Percentiles rank a stretch among this genome's conserved stretches.
Evolutionary conservation across 139 green algal genomes (phyloP).

Genomic region (Micractinium conductrix): DNA sequence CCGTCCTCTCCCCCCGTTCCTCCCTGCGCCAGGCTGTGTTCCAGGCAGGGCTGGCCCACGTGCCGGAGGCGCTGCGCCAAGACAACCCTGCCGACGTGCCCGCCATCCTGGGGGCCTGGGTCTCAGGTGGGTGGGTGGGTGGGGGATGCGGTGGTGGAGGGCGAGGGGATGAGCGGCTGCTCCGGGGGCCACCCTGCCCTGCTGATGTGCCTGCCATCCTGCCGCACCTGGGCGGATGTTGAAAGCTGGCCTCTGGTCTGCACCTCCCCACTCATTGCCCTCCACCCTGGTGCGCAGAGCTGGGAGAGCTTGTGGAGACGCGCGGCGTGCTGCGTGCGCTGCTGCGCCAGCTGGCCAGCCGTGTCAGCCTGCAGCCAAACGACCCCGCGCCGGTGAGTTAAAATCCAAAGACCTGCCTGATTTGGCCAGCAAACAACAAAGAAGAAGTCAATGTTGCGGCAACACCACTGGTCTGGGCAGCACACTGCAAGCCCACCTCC

Average conservation of each 20-base stretch:
- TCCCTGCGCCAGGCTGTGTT: conserved; percentile 42
- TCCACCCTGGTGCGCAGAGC: background rate
- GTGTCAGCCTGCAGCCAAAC: background rate
- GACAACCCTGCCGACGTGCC: conserved; percentile 32
- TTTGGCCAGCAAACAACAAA: too few species aligned
- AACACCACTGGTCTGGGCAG: too few species aligned
- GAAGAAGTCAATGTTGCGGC: too few species aligned
- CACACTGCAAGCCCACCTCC: too few species aligned
- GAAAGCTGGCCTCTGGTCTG: too few species aligned
- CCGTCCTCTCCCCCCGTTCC: too few species aligned
- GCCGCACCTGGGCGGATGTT: too few species aligned
- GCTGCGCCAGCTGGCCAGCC: conserved; percentile 22
- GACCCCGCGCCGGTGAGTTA: conserved; percentile 21
- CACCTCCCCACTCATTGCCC: background rate
- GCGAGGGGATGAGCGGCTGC: too few species aligned
- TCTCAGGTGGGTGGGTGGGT: conserved; percentile 11
- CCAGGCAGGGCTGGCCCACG: conserved; percentile 23
- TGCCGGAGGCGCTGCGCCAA: conserved; percentile 31
- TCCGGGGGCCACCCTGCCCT: too few species aligned
- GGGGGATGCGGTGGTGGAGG: too few species aligned
- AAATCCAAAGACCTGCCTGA: too few species aligned
- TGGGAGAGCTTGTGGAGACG: conserved; percentile 24
- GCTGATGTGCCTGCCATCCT: too few species aligned
- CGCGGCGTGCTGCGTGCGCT: conserved; percentile 17
- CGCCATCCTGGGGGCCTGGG: conserved; percentile 16